Evolutionary conservation across 1,284 basidiomycete genomes (phyloP), one percentile per base, ranked within the genome.

Genomic region (Mycena citricolor): DNA sequence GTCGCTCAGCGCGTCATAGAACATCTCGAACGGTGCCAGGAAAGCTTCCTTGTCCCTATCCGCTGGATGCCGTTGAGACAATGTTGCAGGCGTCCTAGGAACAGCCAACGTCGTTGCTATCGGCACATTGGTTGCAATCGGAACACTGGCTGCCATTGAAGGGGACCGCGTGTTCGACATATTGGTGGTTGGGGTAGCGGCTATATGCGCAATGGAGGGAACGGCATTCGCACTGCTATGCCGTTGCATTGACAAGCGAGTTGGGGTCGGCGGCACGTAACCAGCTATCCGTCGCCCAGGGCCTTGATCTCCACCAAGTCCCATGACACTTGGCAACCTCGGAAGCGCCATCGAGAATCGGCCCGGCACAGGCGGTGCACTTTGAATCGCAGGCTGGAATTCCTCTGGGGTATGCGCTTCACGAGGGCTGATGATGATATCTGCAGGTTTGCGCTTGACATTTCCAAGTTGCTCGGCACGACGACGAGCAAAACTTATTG

Each of bases 1-100:
- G 59, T 88, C 85, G 47, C 81, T 77, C 26, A 91, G 72, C 2
- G 86, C 81, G 48, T 87, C 83, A 56, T 89, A 90, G 63, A 90
- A 89, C 46, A 73, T 61, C 57, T 85, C 85, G 52, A 90, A 91
- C 2, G 84, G 85, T 0, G 82, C 77, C 38, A 90, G 65, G 61
- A 91, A 90, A 14, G 83, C 79, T 0, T 76, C 69, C 58, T 83
- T 85, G 55, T 84, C 81, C n/a, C 72, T 74, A 55, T 78, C 81
- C 4, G 73, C 71, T 2, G 79, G 73, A 34, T 74, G 75, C 20
- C 81, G 79, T n/a, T n/a, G n/a, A n/a, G n/a, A n/a, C 12, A 85
- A 68, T 16, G 51, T 49, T 38, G 44, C 73, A 1, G 83, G 84
- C 1, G 84, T 86, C 1, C 80, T 79, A 2, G 84, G 83, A 3